Base-by-base conservation (phyloP, 345 rosid species). In the Kandelia obovata region DNA sequence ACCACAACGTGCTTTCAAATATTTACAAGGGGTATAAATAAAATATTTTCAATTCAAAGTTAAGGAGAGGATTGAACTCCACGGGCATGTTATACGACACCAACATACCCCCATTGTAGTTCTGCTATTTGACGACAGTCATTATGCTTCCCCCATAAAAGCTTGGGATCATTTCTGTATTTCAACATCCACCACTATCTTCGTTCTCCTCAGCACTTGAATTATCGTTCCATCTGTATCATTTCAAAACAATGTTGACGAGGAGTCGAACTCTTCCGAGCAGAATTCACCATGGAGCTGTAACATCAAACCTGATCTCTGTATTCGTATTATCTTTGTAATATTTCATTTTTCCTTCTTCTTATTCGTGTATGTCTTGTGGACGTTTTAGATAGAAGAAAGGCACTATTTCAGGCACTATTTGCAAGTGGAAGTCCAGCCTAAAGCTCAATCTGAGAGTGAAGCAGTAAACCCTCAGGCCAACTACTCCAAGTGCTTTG, bases 241-340 rank as follows among this genome's bases (percentile, higher is more conserved):
- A 56, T 21, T 64, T 31, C 23, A 37, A 62, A 57, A 19, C 55
- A 43, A 86, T 81, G 91, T 72, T 86, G 82, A 34, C 83, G 2
- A 84, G 91, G 62, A 84, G 88, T 64, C 77, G 85, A 67, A 87
- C 91, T 62, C 77, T 83, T 55, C 91, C 91, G 0, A 70, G 84
- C 68, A 83, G 88, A 79, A 74, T 83, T 74, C 78, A 83, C 62
- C 75, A 79, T 28, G 82, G 83, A 51, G 69, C 67, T 28, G 88
- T 84, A 71, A 65, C 58, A 28, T 53, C 28, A 15, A n/a, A 10
- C 26, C 30, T 39, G 19, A 26, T 25, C 49, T 20, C 25, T n/a
- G 9, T 7, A 21, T 65, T 15, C 26, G 27, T n/a, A 8, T 55
- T 8, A 58, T 61, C n/a, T 7, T 23, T 55, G 43, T 58, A 27